These are phyloP conservation scores for Verticillium tricorpus DNA, from an alignment of 2,329 filamentous ascomycete species.

Conservation along the genomic window DNA sequence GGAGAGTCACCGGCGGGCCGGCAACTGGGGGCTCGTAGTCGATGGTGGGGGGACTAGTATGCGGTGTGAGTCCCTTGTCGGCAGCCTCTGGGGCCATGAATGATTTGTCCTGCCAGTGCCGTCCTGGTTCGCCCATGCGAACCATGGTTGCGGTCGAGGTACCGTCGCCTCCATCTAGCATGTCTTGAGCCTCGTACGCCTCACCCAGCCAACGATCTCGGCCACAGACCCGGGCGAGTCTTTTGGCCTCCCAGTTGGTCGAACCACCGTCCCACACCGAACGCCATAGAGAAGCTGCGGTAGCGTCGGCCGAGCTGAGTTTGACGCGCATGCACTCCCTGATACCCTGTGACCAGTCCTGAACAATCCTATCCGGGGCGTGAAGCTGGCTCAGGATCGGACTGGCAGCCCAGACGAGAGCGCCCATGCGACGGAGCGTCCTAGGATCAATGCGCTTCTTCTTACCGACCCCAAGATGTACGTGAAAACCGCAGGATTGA, in stretches of 20 bases:
- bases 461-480: slow-evolving; percentile 30
- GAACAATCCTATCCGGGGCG: slow-evolving; percentile 22
- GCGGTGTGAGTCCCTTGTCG: not conserved
- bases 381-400: slow-evolving; percentile 30
- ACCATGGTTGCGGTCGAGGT: too few species aligned
- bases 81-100: not conserved
- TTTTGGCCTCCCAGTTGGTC: not conserved
- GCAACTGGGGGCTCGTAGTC: not conserved
- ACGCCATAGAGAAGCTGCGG: not conserved
- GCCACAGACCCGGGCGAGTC: slow-evolving; percentile 11
- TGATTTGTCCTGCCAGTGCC: not conserved
- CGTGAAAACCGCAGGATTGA: slow-evolving; percentile 26
- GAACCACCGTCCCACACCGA: not conserved
- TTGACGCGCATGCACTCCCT: not conserved
- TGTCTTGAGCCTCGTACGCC: not conserved
- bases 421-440: slow-evolving; percentile 22
- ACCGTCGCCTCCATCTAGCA: not conserved
- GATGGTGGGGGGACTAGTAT: not conserved
- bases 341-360: slow-evolving; percentile 1
- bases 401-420: slow-evolving; percentile 30
- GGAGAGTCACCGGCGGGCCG: not conserved
- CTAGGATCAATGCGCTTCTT: slow-evolving; percentile 20
- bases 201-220: slow-evolving; percentile 21
- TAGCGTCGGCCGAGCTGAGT: not conserved
- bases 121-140: not conserved